Evolutionary conservation across 805 yeast genomes (phyloP).

Genomic region (Saturnispora ahearnii): DNA sequence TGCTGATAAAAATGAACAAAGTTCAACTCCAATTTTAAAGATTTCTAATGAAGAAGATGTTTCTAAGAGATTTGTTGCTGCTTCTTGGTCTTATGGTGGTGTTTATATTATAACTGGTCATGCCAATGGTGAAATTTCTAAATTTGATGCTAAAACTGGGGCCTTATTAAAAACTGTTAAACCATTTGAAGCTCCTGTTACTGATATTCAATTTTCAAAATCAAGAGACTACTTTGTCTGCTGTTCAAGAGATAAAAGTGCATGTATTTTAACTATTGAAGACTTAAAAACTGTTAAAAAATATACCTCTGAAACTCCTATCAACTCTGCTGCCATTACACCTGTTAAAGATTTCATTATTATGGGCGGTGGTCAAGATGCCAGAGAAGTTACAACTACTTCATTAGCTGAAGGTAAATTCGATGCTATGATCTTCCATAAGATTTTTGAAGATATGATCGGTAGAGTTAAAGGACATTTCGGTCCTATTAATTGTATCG

Average conservation of each 20-base stretch:
- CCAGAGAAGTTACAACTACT: conserved; percentile 97
- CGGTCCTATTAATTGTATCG: conserved; percentile 94
- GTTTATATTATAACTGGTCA: conserved; percentile 77
- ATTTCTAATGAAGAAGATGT: conserved; percentile 48
- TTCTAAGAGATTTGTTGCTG: conserved; percentile 54
- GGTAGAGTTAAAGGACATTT: conserved; percentile 98
- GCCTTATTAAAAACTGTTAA: conserved; percentile 48
- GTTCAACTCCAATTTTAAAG: conserved; percentile 45
- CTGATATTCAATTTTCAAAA: conserved; percentile 83
- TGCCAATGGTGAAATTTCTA: conserved; percentile 76
- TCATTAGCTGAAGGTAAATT: conserved; percentile 89
- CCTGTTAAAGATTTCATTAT: conserved; percentile 87
- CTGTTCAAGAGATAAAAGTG: conserved; percentile 84
- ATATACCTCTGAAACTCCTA: conserved; percentile 81
- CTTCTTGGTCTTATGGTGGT: conserved; percentile 78
- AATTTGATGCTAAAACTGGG: conserved; percentile 71
- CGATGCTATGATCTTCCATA: conserved; percentile 93
- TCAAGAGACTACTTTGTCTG: conserved; percentile 88
- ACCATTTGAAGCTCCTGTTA: conserved; percentile 70
- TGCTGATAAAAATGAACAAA: conserved; percentile 36
- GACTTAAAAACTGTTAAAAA: conserved; percentile 62
- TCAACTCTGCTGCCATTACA: conserved; percentile 92
- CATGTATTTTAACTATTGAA: conserved; percentile 71
- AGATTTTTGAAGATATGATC: conserved; percentile 88
- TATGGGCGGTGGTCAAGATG: conserved; percentile 99